phyloP scores from a whole-genome alignment of 768 basidiomycete species.

The Mycena alexandri region DNA sequence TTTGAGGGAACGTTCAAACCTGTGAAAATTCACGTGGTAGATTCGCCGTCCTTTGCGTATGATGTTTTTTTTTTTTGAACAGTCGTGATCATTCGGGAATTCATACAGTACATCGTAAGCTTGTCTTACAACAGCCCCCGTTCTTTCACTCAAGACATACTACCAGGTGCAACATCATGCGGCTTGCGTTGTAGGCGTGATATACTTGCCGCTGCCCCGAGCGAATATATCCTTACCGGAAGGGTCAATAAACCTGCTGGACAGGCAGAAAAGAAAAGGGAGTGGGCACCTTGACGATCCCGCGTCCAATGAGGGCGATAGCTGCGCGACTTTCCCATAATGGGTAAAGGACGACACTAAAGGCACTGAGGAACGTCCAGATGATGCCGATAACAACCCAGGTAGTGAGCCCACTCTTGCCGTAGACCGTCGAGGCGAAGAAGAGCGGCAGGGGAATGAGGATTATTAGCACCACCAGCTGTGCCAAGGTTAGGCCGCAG shows the following conservation, averaged over 20 bases:
- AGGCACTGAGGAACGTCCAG: conserved; percentile 85
- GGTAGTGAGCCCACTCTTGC: conserved; percentile 71
- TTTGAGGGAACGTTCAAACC: no score
- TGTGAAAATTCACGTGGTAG: no score
- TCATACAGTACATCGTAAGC: no score
- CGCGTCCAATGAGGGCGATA: conserved; percentile 66
- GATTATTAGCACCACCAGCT: conserved; percentile 74
- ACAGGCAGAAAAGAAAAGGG: not conserved
- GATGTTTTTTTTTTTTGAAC: no score
- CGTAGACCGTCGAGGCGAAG: conserved; percentile 81
- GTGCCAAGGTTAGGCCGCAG: conserved; percentile 15
- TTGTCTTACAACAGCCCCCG: no score
- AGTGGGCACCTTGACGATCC: conserved; percentile 72
- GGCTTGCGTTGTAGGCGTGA: conserved; percentile 22
- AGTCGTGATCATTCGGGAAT: no score
- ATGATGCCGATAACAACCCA: conserved; percentile 89
- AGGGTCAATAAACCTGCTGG: not conserved
- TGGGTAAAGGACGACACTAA: conserved; percentile 86
- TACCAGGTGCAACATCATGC: conserved; percentile 15
- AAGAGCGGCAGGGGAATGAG: conserved; percentile 90
- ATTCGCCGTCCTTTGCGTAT: no score
- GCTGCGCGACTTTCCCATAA: conserved; percentile 86
- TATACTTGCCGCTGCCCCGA: conserved; percentile 56
- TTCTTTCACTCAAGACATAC: not conserved
- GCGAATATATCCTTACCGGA: conserved; percentile 54